phyloP scores from a whole-genome alignment of 108 stramenopile species.

The Fistulifera pelliculosa region DNA sequence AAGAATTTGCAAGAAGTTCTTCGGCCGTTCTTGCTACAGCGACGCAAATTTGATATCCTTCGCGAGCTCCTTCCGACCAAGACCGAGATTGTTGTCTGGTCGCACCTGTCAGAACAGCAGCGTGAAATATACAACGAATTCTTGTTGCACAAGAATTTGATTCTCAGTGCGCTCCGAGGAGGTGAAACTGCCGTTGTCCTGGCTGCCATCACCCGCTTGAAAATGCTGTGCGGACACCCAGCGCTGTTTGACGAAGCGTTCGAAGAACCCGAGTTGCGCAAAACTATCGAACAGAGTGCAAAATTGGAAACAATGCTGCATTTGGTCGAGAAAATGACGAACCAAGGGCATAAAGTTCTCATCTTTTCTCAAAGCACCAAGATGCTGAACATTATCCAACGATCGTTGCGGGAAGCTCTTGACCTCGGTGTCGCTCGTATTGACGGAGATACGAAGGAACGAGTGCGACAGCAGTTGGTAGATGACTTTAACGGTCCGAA shows the following conservation, averaged over 20 bases:
- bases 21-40: constrained; percentile 82
- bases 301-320: constrained; percentile 69
- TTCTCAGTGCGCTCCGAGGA: constrained; percentile 22
- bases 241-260: constrained; percentile 33
- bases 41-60: constrained; percentile 79
- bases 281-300: constrained; percentile 29
- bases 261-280: constrained; percentile 10
- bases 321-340: constrained; percentile 45
- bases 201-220: constrained; percentile 62
- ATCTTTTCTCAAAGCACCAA: constrained; percentile 91
- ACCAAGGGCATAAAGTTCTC: constrained; percentile 73
- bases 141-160: constrained; percentile 49
- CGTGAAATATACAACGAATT: constrained; percentile 72
- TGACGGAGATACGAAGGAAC: constrained; percentile 85
- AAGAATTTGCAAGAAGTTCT: constrained; percentile 58
- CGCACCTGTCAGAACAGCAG: constrained; percentile 73
- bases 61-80: constrained; percentile 81
- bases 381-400: constrained; percentile 83
- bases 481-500: constrained; percentile 82
- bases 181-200: constrained; percentile 44
- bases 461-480: constrained; percentile 73
- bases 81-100: constrained; percentile 89
- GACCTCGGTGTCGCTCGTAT: constrained; percentile 45
- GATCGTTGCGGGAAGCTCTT: constrained; percentile 13
- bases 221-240: constrained; percentile 75